Evolutionary conservation across 1,284 basidiomycete genomes (phyloP).

Genomic region (Cutaneotrichosporon sp.): DNA sequence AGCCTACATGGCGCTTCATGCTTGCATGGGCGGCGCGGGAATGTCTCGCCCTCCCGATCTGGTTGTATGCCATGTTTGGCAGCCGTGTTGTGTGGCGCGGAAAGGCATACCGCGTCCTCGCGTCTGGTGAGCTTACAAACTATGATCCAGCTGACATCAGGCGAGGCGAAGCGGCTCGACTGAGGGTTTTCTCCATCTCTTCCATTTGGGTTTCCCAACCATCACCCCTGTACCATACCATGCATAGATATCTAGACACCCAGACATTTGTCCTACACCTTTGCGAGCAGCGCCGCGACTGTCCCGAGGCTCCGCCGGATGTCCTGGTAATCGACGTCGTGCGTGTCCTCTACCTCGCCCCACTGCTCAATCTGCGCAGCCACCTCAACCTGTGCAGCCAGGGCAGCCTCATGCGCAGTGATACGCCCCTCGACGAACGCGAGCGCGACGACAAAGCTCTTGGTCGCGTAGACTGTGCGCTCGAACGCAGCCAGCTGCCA

Average conservation of each 20-base stretch:
- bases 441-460: slow-evolving; percentile 85
- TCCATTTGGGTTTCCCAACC: not conserved
- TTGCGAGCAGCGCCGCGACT: slow-evolving; percentile 61
- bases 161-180: slow-evolving; percentile 18
- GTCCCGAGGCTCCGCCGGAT: slow-evolving; percentile 83
- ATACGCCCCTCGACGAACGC: slow-evolving; percentile 76
- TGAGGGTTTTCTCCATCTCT: not conserved
- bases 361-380: slow-evolving; percentile 91
- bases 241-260: slow-evolving; percentile 7
- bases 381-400: slow-evolving; percentile 85
- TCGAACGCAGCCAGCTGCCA: slow-evolving; percentile 94
- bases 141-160: not conserved
- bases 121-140: slow-evolving; percentile 31
- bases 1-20: slow-evolving; percentile 60
- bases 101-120: slow-evolving; percentile 43
- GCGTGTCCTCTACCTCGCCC: slow-evolving; percentile 97
- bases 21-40: slow-evolving; percentile 76
- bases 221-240: not conserved
- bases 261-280: slow-evolving; percentile 16
- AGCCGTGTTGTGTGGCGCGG: slow-evolving; percentile 82
- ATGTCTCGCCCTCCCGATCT: slow-evolving; percentile 77
- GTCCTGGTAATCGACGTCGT: slow-evolving; percentile 96
- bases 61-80: slow-evolving; percentile 73
- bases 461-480: slow-evolving; percentile 82
- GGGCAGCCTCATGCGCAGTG: slow-evolving; percentile 77